These are phyloP conservation scores for Myriosclerotinia curreyana DNA, from an alignment of 2,329 filamentous ascomycete genomes.

Conservation along the genomic window DNA sequence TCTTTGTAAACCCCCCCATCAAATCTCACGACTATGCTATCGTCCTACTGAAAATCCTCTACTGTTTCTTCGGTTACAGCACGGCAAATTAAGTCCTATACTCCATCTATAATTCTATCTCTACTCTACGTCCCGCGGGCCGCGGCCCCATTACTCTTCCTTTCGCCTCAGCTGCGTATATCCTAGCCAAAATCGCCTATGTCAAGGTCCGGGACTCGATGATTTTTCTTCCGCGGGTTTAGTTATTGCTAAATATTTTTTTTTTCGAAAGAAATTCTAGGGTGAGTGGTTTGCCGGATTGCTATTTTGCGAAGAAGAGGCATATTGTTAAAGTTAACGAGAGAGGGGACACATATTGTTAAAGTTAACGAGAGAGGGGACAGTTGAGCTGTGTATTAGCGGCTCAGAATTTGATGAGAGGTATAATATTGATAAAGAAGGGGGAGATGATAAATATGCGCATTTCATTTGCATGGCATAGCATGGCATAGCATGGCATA, in stretches of 20 bases:
- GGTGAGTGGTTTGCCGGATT: too few relatives aligned
- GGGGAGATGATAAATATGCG: too few relatives aligned
- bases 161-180: slow-evolving; percentile 54
- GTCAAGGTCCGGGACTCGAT: slow-evolving; percentile 55
- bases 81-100: slow-evolving; percentile 56
- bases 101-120: slow-evolving; percentile 55
- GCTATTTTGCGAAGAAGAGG: too few relatives aligned
- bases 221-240: slow-evolving; percentile 53
- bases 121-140: slow-evolving; percentile 57
- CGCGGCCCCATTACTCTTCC: slow-evolving; percentile 52
- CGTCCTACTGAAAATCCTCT: slow-evolving; percentile 55
- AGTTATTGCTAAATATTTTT: slow-evolving; percentile 55
- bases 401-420: too few relatives aligned
- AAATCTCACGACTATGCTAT: slow-evolving; percentile 48
- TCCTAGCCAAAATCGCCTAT: slow-evolving; percentile 57
- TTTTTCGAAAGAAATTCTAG: too few relatives aligned
- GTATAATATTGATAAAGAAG: too few relatives aligned
- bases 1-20: slow-evolving; percentile 43
- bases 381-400: too few relatives aligned
- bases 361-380: too few relatives aligned
- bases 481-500: too few relatives aligned
- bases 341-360: too few relatives aligned
- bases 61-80: slow-evolving; percentile 54
- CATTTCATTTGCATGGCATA: too few relatives aligned
- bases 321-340: too few relatives aligned